These are phyloP conservation scores for Fusarium keratoplasticum DNA, from an alignment of 2,329 filamentous ascomycete species.

Conservation along the genomic window DNA sequence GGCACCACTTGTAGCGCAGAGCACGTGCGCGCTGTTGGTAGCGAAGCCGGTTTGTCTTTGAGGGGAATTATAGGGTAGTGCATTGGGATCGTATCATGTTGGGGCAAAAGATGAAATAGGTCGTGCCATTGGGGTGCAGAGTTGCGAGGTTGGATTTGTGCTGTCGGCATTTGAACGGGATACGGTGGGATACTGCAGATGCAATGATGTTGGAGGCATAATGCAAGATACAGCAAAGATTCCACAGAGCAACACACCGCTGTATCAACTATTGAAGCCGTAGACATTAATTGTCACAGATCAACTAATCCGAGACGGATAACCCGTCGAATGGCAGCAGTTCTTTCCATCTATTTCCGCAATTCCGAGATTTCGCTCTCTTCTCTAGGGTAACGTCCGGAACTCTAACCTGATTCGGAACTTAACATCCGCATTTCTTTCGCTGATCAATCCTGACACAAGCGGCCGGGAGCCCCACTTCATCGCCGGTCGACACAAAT, in stretches of 20 bases:
- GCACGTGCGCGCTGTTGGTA: background rate
- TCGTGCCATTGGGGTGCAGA: background rate
- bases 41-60: background rate
- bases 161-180: background rate
- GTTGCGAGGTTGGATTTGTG: background rate
- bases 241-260: background rate
- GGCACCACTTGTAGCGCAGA: background rate
- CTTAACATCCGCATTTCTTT: background rate
- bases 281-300: background rate
- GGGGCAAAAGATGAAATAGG: background rate
- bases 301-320: background rate
- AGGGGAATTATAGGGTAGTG: background rate
- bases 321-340: background rate
- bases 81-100: background rate
- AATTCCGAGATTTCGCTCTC: background rate
- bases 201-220: background rate
- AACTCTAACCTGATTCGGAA: background rate
- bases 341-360: background rate
- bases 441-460: slow-evolving; percentile 14
- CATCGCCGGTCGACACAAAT: background rate
- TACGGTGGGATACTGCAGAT: background rate
- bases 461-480: background rate
- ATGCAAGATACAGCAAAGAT: background rate
- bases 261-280: background rate
- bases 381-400: slow-evolving; percentile 1